Base-by-base conservation (phyloP, 2,329 filamentous ascomycete genomes). In the Cylindrodendrum hubeiense region DNA sequence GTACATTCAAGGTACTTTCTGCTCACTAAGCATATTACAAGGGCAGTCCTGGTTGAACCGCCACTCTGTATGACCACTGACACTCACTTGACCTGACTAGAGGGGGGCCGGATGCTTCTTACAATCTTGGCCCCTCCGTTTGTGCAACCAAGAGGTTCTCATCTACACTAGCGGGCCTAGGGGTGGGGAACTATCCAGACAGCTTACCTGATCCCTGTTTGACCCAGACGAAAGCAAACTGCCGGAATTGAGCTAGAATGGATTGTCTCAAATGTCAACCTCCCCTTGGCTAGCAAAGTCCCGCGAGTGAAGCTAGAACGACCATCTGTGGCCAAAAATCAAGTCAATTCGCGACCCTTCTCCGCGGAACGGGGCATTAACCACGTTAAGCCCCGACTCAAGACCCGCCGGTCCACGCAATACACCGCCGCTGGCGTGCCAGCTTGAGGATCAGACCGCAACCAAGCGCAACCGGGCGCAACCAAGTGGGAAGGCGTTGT, bases 231-330 rank as follows among this genome's bases (percentile, higher is more conserved):
- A 34, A 55, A 47, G 60, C 62, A 59, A 64, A 64, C 59, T 57
- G 55, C 49, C 52, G 26, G 41, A 50, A 47, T 49, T 58, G 37
- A 64, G 52, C 41, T 37, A 52, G 50, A 30, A 33, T 41, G 22
- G 22, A 13, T 51, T 64, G 66, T 66, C 63, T 63, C 60, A 60
- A 30, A 55, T 12, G n/a, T 8, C 34, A 41, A 54, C 54, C 26
- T 64, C 30, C 37, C 41, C 49, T 56, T 65, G 56, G 39, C 51
- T 43, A 43, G 43, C 17, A 30, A 22, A 51, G 28, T 53, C 15
- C 53, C 58, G 34, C 30, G 52, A 34, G 50, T 7, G 46, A 52
- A 46, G 51, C 53, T 47, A 63, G 53, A 53, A 47, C 63, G 60
- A 33, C 39, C 56, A 61, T 47, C 59, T 47, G 55, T 57, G 39